A percentile compares a stretch with the other conserved stretches of the same genome.
Evolutionary conservation across 768 basidiomycete species (phyloP).

Genomic region (Agrocybe pediades): DNA sequence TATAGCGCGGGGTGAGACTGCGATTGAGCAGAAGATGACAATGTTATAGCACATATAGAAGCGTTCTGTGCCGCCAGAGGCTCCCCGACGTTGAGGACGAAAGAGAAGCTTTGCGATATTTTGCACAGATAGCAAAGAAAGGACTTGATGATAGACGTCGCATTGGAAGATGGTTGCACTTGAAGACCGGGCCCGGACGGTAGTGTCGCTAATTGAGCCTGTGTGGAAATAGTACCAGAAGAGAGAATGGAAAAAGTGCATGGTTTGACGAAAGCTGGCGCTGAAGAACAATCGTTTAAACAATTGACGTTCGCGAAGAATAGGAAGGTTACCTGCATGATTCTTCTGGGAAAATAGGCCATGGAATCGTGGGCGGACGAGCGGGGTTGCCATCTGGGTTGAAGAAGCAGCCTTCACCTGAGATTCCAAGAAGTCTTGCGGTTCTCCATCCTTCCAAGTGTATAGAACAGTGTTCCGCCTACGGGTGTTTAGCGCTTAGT

Average conservation of each 20-base stretch:
- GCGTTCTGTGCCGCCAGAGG: slow-evolving; percentile 39
- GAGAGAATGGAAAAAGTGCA: slow-evolving; percentile 80
- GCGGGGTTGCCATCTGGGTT: too few relatives aligned
- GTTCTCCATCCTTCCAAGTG: too few relatives aligned
- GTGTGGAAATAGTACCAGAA: slow-evolving; percentile 53
- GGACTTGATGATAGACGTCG: slow-evolving; percentile 69
- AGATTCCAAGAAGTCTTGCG: too few relatives aligned
- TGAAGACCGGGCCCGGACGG: slow-evolving; percentile 27
- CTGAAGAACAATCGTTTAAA: too few relatives aligned
- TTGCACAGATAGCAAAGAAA: slow-evolving; percentile 67
- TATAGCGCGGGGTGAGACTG: slow-evolving; percentile 61
- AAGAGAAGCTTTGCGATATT: slow-evolving; percentile 61
- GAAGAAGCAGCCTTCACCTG: too few relatives aligned
- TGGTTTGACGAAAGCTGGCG: slow-evolving; percentile 75
- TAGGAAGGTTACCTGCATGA: too few relatives aligned
- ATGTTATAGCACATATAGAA: slow-evolving; percentile 63
- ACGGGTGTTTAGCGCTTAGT: too few relatives aligned
- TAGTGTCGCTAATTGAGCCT: too few relatives aligned
- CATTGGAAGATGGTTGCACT: slow-evolving; percentile 39
- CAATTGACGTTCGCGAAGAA: too few relatives aligned
- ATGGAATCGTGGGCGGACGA: too few relatives aligned
- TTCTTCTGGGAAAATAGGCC: too few relatives aligned
- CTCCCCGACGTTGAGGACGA: slow-evolving; percentile 52
- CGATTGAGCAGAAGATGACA: slow-evolving; percentile 50
- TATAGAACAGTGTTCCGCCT: too few relatives aligned